These are phyloP conservation scores for Epicoccum sorghinum DNA, from an alignment of 2,329 filamentous ascomycete species.

Conservation along the genomic window DNA sequence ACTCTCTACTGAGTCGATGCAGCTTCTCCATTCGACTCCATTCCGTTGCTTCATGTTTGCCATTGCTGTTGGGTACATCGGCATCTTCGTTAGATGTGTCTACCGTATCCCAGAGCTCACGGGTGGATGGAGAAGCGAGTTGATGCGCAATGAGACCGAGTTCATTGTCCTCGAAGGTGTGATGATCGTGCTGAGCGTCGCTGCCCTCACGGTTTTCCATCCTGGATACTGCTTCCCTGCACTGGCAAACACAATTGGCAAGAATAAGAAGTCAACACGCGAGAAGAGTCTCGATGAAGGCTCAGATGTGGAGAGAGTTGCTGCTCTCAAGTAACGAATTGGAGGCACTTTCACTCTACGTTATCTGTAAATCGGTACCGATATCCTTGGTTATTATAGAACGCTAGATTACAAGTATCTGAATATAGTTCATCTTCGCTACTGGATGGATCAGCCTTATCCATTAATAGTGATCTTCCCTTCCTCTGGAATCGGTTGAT, in stretches of 20 bases:
- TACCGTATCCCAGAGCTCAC: conserved; percentile 58
- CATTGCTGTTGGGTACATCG: conserved; percentile 50
- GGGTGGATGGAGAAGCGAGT: conserved; percentile 52
- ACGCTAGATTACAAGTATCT: no score
- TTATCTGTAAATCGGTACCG: no score
- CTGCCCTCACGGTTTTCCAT: conserved; percentile 55
- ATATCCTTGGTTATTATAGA: no score
- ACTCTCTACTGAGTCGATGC: conserved; percentile 26
- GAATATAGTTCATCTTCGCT: no score
- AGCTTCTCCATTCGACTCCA: conserved; percentile 27
- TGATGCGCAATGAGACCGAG: conserved; percentile 56
- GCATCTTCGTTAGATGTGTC: conserved; percentile 56
- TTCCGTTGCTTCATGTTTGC: conserved; percentile 42
- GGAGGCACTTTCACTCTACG: no score
- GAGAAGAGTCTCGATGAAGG: conserved; percentile 25
- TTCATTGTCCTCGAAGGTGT: conserved; percentile 61
- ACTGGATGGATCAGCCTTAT: no score
- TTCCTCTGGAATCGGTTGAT: no score
- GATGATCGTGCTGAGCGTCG: conserved; percentile 58
- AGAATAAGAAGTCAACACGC: conserved; percentile 13
- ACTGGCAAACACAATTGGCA: conserved; percentile 30
- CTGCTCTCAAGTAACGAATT: neutral
- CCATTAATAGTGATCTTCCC: no score
- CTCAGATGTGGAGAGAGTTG: conserved; percentile 27
- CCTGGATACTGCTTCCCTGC: conserved; percentile 51